phyloP scores from a whole-genome alignment of 129 eudicot genomes.

The Lactuca sativa region DNA sequence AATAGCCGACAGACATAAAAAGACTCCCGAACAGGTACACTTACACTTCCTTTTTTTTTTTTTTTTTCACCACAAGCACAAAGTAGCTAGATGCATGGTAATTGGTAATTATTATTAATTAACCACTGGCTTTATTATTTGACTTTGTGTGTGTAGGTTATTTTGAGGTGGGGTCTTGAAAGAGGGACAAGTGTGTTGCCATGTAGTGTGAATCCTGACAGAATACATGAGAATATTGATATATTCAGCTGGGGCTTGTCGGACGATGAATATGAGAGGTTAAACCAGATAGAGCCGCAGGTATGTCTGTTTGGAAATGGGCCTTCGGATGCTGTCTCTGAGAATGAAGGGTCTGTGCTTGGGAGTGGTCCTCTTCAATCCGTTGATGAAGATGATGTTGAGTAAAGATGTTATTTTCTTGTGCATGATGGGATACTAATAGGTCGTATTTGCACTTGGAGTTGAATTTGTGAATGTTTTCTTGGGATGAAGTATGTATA shows the following conservation, averaged over 20 bases:
- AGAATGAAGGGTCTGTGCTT: slow-evolving; percentile 31
- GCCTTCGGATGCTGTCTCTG: slow-evolving; percentile 32
- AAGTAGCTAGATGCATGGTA: not conserved
- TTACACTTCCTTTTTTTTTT: not conserved
- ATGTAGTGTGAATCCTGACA: slow-evolving; percentile 49
- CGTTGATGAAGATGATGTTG: slow-evolving; percentile 46
- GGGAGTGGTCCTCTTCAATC: slow-evolving; percentile 62
- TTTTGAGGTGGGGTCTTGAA: slow-evolving; percentile 57
- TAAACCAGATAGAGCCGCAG: slow-evolving; percentile 55
- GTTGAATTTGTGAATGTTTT: slow-evolving; percentile 20
- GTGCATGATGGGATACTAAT: slow-evolving; percentile 6
- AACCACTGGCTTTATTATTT: not conserved
- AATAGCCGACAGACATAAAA: slow-evolving; percentile 52
- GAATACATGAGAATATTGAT: slow-evolving; percentile 45
- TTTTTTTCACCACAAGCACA: not conserved
- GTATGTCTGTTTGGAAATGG: slow-evolving; percentile 51
- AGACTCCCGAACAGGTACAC: slow-evolving; percentile 60
- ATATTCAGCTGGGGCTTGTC: slow-evolving; percentile 47
- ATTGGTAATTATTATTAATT: too few species aligned
- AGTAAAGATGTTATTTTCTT: slow-evolving; percentile 17
- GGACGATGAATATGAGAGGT: slow-evolving; percentile 39
- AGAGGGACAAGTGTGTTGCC: slow-evolving; percentile 60
- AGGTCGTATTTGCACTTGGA: not conserved
- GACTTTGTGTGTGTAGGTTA: slow-evolving; percentile 30
- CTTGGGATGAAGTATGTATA: not conserved